Base-by-base conservation (phyloP, 1,139 yeast species). In the Yamadazyma epiphylla region DNA sequence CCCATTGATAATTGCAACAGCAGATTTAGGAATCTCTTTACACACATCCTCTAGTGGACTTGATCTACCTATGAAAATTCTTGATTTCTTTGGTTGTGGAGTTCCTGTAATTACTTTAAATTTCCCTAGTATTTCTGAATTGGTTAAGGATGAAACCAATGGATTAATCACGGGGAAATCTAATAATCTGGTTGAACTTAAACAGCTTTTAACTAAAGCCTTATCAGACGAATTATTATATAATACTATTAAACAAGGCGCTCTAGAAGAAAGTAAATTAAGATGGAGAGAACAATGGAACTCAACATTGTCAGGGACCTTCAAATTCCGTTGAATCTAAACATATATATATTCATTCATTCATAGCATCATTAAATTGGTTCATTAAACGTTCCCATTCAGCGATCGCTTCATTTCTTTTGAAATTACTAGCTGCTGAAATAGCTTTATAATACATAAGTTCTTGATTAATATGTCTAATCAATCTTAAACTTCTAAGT, bases 21-120 rank as follows among this genome's bases (percentile, higher is more conserved):
- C 96, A 4, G 96, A 91, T 51, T 50, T 89, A 20, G 97, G 96
- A 4, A 71, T 94, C 1, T 91, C 97, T 0, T 63, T 94, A 36
- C 99, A 94, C 55, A 75, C 82, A 4, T 88, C 97, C 0, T 84
- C 95, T 22, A 83, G 95, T 32, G 98, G 99, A 0, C 69, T 86
- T 37, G 99, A 94, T 50, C 65, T 94, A 36, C 99, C 99, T 1
- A 94, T 94, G 99, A 94, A 94, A 55, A 85, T 91, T 24, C 82
- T 91, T 6, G 99, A 91, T 50, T 80, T 91, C 73, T 89, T 89
- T 64, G 98, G 98, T 0, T 86, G 94, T 41, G 98, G 98, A 0
- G 64, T 91, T 5, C 99, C 98, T 1, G 97, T 88, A 0, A 65
- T 89, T 3, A 77, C 96, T 0, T 62, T 89, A 33, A 63, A 69